Evolutionary conservation across 306 rosid species (phyloP), one percentile per base, ranked within the genome.

Genomic region (Fragaria vesca): DNA sequence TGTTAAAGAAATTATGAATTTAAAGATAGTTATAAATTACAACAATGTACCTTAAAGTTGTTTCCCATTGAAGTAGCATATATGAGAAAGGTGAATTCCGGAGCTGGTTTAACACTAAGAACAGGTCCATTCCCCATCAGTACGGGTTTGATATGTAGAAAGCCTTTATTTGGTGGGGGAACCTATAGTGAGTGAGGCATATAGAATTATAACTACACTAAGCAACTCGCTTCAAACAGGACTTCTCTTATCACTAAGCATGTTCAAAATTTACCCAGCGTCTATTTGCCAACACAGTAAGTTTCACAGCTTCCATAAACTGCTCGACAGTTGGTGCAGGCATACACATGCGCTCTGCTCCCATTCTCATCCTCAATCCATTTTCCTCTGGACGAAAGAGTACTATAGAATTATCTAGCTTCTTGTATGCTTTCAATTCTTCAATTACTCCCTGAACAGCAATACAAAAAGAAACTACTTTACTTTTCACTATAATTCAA

Each of bases 261-360:
- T 60, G 55, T 42, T 10, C 5, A 7, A 38, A 71, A 26, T 50
- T 80, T 80, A 80, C 83, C 83, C 80, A 80, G 46, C 72, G 80
- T 69, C 57, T 36, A 75, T 80, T 75, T 32, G 76, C 83, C 58
- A 75, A 80, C 21, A 75, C 80, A 36, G 80, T 69, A 68, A 50
- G 55, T 58, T 80, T 75, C 17, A 69, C 76, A 7, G 76, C 80
- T 58, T 74, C 80, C 40, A 80, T 34, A 80, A 80, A 75, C 72
- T 80, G 83, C 75, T 75, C 83, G 60, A 86, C 77, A 28, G 89
- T 78, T 66, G 90, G 89, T n/a, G 87, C 71, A 11, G 21, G 71
- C 93, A 86, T 73, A 20, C 77, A 40, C 48, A 86, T 13, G 65
- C 88, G 67, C 46, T 88, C 83, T 28, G 90, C 90, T 43, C 88